These are phyloP conservation scores for Nigrospora osmanthi DNA, from an alignment of 2,329 filamentous ascomycete genomes.

Conservation along the genomic window DNA sequence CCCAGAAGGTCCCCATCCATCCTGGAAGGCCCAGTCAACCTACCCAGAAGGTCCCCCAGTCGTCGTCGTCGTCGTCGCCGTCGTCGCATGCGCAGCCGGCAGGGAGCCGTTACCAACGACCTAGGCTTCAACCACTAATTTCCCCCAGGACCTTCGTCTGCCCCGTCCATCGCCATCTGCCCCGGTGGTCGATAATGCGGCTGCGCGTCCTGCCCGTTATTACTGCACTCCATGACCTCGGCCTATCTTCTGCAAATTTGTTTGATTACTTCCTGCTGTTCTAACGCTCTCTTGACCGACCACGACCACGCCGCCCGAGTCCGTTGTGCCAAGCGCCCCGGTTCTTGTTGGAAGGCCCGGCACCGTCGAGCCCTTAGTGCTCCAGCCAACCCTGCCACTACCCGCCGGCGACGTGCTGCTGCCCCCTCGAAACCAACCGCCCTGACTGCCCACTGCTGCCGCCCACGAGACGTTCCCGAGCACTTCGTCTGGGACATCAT, in stretches of 20 bases:
- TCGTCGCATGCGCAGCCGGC: no score
- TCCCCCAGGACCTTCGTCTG: slow-evolving; percentile 15
- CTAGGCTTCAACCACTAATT: slow-evolving; percentile 10
- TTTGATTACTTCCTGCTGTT: slow-evolving; percentile 17
- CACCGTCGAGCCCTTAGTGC: slow-evolving; percentile 16
- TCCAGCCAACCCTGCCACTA: slow-evolving; percentile 14
- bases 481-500: slow-evolving; percentile 14
- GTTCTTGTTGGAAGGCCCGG: slow-evolving; percentile 13
- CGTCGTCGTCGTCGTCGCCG: no score
- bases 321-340: slow-evolving; percentile 17
- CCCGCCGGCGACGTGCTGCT: slow-evolving; percentile 7
- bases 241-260: slow-evolving; percentile 21
- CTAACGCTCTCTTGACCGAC: slow-evolving; percentile 19
- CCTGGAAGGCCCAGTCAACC: no score
- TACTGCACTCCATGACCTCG: slow-evolving; percentile 21
- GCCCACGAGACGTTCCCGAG: slow-evolving; percentile 9
- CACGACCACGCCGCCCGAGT: slow-evolving; percentile 12
- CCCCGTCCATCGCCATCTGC: slow-evolving; percentile 18
- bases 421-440: background rate
- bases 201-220: slow-evolving; percentile 6
- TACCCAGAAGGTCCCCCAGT: no score
- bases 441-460: slow-evolving; percentile 9
- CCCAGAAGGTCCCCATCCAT: no score
- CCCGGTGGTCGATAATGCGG: slow-evolving; percentile 17
- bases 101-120: no score